phyloP scores from a whole-genome alignment of 2,329 filamentous ascomycete genomes.

The Xylariaceae sp. region DNA sequence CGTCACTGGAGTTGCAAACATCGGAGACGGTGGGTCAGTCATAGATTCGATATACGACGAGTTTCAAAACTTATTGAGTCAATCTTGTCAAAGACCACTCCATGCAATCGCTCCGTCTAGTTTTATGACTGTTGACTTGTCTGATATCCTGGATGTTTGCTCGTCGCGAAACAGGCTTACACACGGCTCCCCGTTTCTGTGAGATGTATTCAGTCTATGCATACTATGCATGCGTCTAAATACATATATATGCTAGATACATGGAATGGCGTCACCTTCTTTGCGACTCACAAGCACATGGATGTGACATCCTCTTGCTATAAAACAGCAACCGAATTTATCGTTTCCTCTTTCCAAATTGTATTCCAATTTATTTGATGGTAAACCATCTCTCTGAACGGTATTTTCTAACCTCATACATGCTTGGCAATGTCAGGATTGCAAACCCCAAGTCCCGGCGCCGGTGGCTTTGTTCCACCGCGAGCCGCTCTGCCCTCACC shows the following conservation, averaged over 20 bases:
- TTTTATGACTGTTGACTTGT: no score
- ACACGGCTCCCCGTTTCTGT: no score
- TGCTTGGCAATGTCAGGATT: slow-evolving; percentile 23
- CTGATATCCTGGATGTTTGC: no score
- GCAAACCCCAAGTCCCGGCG: slow-evolving; percentile 8
- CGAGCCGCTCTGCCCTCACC: slow-evolving; percentile 46
- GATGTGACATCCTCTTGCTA: background rate
- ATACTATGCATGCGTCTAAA: background rate
- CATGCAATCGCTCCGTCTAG: no score
- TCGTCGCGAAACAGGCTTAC: no score
- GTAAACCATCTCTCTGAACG: no score
- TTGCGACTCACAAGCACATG: background rate
- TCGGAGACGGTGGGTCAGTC: no score
- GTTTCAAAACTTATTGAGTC: no score
- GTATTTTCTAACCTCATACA: background rate
- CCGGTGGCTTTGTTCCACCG: slow-evolving; percentile 48
- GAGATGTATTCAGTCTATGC: background rate
- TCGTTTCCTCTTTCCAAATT: background rate
- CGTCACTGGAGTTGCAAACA: no score
- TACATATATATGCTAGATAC: background rate
- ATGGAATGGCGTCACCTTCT: background rate
- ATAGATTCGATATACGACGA: no score
- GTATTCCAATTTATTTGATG: no score
- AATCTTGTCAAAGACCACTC: no score
- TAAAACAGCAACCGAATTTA: background rate